Conservation (phyloP, 176 grass and related monocot species). For the Zea luxurians region DNA sequence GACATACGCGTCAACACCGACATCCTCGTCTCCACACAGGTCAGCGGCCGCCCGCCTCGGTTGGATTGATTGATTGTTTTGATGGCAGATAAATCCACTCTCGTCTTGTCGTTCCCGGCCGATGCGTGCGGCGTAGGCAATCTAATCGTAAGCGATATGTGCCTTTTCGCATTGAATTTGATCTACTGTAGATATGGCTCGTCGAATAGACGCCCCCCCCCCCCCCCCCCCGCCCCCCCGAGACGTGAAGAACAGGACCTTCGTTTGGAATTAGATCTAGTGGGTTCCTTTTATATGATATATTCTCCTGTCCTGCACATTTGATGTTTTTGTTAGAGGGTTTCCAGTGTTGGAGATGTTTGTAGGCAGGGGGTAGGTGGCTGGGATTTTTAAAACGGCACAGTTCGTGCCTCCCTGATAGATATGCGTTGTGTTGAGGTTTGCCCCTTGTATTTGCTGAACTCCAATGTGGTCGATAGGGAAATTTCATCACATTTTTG, state of each 20-base stretch:
- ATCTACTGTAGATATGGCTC: neutral
- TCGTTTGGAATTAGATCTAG: slow-evolving; percentile 46
- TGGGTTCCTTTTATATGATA: neutral
- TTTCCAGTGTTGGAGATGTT: neutral
- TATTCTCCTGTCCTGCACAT: neutral
- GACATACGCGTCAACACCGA: slow-evolving; percentile 73
- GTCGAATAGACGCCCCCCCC: neutral
- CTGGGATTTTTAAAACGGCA: neutral
- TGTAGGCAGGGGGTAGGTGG: neutral
- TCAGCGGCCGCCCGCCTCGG: slow-evolving; percentile 4
- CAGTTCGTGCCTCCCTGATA: neutral
- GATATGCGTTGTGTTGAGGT: neutral
- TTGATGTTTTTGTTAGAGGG: neutral
- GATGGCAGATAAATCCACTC: neutral
- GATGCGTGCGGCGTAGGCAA: slow-evolving; percentile 28
- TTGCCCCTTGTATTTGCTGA: neutral
- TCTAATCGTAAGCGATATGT: neutral
- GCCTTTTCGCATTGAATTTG: neutral
- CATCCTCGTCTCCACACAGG: slow-evolving; percentile 86
- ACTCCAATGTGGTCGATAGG: neutral
- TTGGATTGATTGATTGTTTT: neutral
- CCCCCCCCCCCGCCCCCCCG: neutral
- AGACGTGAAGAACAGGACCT: neutral
- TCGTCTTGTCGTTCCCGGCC: neutral
- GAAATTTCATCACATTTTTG: neutral